Evolutionary conservation across 495 filamentous ascomycete species (phyloP).

Genomic region (Aspergillus leporis): DNA sequence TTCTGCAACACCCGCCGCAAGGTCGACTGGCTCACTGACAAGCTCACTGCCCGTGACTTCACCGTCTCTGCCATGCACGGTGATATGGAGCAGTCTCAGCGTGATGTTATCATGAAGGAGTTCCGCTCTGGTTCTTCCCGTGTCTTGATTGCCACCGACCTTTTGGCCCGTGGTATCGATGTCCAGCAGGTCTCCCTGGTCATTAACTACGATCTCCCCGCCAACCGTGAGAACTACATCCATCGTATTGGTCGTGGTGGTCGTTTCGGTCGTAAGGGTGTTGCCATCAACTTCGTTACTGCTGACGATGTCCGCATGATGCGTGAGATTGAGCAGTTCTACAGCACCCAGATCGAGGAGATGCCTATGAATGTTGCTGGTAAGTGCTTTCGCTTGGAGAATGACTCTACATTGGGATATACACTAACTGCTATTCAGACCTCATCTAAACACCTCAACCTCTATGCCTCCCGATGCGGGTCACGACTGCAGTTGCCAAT

Average conservation of each 20-base stretch:
- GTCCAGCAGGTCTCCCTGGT: conserved; percentile 99
- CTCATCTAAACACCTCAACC: conserved; percentile 51
- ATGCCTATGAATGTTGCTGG: conserved; percentile 64
- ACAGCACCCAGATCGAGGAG: conserved; percentile 64
- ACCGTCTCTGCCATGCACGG: conserved; percentile 99
- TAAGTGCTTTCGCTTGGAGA: conserved; percentile 20
- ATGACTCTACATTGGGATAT: background rate
- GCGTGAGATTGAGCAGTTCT: conserved; percentile 85
- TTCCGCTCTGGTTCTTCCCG: conserved; percentile 97
- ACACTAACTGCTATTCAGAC: conserved; percentile 34
- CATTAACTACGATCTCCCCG: conserved; percentile 99
- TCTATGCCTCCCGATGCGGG: conserved; percentile 45
- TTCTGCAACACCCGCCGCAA: conserved; percentile 99
- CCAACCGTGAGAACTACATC: conserved; percentile 99
- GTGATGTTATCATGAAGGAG: conserved; percentile 99
- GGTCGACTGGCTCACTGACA: conserved; percentile 99
- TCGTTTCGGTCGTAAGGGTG: conserved; percentile 99
- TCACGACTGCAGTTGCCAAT: conserved; percentile 44
- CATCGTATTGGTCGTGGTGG: conserved; percentile 98
- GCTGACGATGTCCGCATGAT: conserved; percentile 99
- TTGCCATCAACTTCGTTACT: conserved; percentile 99
- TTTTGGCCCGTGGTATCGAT: conserved; percentile 98
- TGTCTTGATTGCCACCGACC: conserved; percentile 96
- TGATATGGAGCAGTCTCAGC: conserved; percentile 96
- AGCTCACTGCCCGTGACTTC: conserved; percentile 96